Percentiles rank a stretch among this genome's conserved stretches.
Evolutionary conservation across 306 rosid species (phyloP).

Genomic region (Macrotyloma uniflorum): DNA sequence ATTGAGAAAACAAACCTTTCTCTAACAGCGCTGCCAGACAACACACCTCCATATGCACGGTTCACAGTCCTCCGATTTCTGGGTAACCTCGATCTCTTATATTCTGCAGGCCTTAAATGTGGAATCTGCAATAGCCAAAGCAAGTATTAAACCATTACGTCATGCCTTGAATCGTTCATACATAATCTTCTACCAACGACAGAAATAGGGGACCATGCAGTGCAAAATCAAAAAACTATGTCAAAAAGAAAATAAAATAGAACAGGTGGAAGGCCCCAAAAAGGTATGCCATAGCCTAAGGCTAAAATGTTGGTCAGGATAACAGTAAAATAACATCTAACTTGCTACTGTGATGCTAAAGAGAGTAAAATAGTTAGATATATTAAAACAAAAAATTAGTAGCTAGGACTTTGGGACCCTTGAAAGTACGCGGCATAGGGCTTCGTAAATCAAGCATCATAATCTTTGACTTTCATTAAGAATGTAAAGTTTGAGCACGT

Average conservation of each 20-base stretch:
- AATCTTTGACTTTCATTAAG: neutral
- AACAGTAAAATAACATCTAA: neutral
- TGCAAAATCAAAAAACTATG: neutral
- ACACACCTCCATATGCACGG: slow-evolving; percentile 67
- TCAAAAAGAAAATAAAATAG: neutral
- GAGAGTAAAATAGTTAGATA: neutral
- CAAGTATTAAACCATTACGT: neutral
- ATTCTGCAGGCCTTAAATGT: slow-evolving; percentile 65
- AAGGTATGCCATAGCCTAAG: neutral
- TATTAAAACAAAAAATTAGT: neutral
- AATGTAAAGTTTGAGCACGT: neutral
- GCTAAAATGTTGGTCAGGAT: neutral
- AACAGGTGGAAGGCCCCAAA: neutral
- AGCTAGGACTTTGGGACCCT: no score
- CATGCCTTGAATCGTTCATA: neutral
- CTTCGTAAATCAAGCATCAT: neutral
- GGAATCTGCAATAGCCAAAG: slow-evolving; percentile 52
- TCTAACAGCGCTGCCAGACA: slow-evolving; percentile 65
- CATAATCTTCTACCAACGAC: neutral
- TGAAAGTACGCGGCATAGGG: no score
- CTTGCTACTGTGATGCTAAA: neutral
- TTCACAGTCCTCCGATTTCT: slow-evolving; percentile 69
- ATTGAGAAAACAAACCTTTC: slow-evolving; percentile 54
- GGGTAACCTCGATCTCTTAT: slow-evolving; percentile 66
- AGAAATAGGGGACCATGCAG: neutral